Evolutionary conservation across 2,329 filamentous ascomycete species (phyloP).

Genomic region (Davidsoniella neocaledoniae): DNA sequence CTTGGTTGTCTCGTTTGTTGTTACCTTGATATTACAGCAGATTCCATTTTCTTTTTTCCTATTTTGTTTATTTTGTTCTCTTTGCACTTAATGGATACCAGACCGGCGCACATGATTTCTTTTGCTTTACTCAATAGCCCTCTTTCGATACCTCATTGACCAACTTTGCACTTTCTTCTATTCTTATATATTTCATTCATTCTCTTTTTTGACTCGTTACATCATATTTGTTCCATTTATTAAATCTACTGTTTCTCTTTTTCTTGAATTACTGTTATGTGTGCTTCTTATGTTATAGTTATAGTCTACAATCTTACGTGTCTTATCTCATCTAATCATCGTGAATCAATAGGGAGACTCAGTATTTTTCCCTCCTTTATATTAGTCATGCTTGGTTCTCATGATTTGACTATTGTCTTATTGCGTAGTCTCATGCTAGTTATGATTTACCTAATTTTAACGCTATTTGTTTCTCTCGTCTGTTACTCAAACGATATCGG

Average conservation of each 20-base stretch:
- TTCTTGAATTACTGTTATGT: neutral
- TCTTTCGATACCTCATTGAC: conserved; percentile 3
- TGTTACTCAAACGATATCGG: no score
- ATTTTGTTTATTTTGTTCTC: conserved; percentile 1
- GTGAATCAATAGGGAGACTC: no score
- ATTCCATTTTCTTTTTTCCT: neutral
- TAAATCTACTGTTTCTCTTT: neutral
- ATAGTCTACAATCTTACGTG: no score
- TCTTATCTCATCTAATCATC: no score
- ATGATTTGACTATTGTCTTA: no score
- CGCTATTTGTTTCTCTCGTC: no score
- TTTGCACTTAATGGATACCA: conserved; percentile 9
- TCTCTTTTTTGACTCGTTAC: neutral
- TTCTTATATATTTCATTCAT: neutral
- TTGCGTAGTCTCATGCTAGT: no score
- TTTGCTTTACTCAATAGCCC: neutral
- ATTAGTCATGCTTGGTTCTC: no score
- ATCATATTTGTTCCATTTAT: neutral
- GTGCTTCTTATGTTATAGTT: no score
- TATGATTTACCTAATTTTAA: no score
- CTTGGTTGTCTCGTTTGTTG: neutral
- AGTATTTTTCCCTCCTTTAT: no score
- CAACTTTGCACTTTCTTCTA: neutral
- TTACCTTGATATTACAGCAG: neutral
- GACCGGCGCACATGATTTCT: conserved; percentile 4